Percentiles rank a stretch among this genome's conserved stretches.
phyloP scores from a whole-genome alignment of 805 yeast genomes.

The Candida verbasci region DNA sequence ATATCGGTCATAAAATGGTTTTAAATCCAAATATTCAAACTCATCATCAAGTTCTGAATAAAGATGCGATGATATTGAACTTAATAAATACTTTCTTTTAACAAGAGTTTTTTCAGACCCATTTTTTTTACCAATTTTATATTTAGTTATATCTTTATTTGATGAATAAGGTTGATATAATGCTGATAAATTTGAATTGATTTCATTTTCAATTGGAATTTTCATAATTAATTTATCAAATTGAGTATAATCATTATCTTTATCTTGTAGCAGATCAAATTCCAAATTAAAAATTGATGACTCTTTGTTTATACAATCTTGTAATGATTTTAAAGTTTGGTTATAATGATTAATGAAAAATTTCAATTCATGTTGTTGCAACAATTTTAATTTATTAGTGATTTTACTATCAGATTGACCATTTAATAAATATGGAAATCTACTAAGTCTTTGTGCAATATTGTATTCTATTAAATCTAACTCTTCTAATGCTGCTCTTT shows the following conservation, averaged over 20 bases:
- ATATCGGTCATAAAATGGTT: slow-evolving; percentile 49
- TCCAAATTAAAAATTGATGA: slow-evolving; percentile 9
- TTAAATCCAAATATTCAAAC: slow-evolving; percentile 63
- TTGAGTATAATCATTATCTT: slow-evolving; percentile 11
- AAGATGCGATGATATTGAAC: slow-evolving; percentile 48
- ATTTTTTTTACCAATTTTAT: slow-evolving; percentile 9
- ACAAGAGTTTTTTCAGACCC: slow-evolving; percentile 19
- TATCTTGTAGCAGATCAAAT: slow-evolving; percentile 10
- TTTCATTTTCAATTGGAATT: slow-evolving; percentile 5
- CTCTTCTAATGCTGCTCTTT: slow-evolving; percentile 49
- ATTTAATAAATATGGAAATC: slow-evolving; percentile 53
- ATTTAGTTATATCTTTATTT: slow-evolving; percentile 6
- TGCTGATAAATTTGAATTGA: slow-evolving; percentile 11
- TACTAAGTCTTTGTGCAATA: slow-evolving; percentile 53
- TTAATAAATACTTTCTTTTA: slow-evolving; percentile 37
- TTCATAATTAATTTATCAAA: slow-evolving; percentile 12
- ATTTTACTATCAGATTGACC: slow-evolving; percentile 26
- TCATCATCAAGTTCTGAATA: slow-evolving; percentile 55
- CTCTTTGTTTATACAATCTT: slow-evolving; percentile 5
- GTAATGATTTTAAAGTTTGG: slow-evolving; percentile 10
- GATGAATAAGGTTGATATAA: slow-evolving; percentile 23
- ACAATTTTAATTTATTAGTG: slow-evolving; percentile 45
- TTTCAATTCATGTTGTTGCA: slow-evolving; percentile 67
- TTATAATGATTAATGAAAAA: slow-evolving; percentile 46
- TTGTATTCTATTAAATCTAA: slow-evolving; percentile 69